Percentiles rank a stretch among this genome's conserved stretches.
Evolutionary conservation across 2,329 filamentous ascomycete species (phyloP).

Genomic region (Sphaerulina musiva): DNA sequence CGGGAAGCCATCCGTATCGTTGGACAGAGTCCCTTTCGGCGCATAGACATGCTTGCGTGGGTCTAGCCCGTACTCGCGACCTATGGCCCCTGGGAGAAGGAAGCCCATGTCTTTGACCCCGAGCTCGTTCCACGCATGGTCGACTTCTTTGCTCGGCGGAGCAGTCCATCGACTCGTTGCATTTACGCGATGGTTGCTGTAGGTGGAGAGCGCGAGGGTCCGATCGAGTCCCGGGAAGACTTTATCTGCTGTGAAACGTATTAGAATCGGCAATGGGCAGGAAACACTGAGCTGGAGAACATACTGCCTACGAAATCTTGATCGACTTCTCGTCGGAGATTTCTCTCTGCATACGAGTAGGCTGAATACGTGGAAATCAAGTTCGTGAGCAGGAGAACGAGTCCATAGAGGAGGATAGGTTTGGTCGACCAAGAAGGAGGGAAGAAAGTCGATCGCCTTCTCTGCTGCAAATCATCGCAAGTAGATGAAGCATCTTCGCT

Average conservation of each 20-base stretch:
- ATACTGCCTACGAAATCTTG: background rate
- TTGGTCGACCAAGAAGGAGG: no score
- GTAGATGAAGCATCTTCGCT: no score
- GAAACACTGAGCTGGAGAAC: background rate
- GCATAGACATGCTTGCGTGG: conserved; percentile 3
- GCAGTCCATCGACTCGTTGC: conserved; percentile 6
- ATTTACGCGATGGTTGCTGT: conserved; percentile 9
- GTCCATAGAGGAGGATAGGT: no score
- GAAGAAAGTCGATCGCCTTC: no score
- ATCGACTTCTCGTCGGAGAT: no score
- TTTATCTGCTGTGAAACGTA: background rate
- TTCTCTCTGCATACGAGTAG: no score
- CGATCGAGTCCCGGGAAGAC: background rate
- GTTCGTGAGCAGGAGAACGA: no score
- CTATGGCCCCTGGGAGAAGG: conserved; percentile 3
- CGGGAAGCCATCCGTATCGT: background rate
- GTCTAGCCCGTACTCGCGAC: conserved; percentile 6
- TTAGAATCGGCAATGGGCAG: no score
- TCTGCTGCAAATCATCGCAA: no score
- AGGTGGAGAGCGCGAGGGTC: background rate
- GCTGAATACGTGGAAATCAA: no score
- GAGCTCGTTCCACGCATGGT: conserved; percentile 12
- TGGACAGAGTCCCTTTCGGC: background rate
- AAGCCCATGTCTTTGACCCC: conserved; percentile 6
- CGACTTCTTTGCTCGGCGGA: conserved; percentile 7